Conservation (phyloP, 805 yeast genomes). For the Yamadazyma endophytica region DNA sequence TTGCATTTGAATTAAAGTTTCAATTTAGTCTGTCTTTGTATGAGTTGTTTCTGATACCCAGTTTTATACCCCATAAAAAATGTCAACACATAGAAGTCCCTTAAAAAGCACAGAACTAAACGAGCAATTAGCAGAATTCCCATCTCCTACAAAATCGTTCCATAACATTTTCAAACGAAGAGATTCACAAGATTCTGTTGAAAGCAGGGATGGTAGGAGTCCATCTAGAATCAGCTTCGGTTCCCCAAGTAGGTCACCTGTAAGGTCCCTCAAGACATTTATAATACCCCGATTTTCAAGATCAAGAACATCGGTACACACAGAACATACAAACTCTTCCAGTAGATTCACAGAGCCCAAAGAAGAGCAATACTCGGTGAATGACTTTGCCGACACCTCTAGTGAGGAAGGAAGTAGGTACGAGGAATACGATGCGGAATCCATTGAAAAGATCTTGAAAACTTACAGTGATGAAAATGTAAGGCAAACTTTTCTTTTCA, state of each 20-base stretch:
- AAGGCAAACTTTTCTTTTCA: conserved; percentile 17
- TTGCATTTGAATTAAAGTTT: too few species aligned
- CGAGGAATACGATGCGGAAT: conserved; percentile 20
- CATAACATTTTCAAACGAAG: conserved; percentile 20
- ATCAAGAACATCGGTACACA: conserved; percentile 15
- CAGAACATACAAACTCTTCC: conserved; percentile 2
- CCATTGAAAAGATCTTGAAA: conserved; percentile 27
- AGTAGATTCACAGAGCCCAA: background rate
- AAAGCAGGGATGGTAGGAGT: conserved; percentile 15
- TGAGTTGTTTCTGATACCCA: too few species aligned
- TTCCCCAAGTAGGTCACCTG: conserved; percentile 3
- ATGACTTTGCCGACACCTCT: conserved; percentile 38
- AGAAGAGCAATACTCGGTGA: conserved; percentile 16
- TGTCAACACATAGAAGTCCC: too few species aligned
- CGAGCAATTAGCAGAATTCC: conserved; percentile 14
- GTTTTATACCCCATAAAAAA: too few species aligned
- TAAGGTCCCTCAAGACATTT: conserved; percentile 4
- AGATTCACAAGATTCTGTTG: conserved; percentile 19
- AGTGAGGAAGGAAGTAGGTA: conserved; percentile 9
- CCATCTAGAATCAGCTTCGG: conserved; percentile 13
- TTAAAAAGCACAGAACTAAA: too few species aligned
- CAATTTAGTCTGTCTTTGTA: too few species aligned
- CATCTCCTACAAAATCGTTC: conserved; percentile 25
- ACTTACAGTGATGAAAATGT: conserved; percentile 16
- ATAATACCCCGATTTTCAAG: conserved; percentile 19